Percentiles rank a stretch among this genome's conserved stretches.
Evolutionary conservation across 805 yeast genomes (phyloP).

Genomic region (Candida insectorum): DNA sequence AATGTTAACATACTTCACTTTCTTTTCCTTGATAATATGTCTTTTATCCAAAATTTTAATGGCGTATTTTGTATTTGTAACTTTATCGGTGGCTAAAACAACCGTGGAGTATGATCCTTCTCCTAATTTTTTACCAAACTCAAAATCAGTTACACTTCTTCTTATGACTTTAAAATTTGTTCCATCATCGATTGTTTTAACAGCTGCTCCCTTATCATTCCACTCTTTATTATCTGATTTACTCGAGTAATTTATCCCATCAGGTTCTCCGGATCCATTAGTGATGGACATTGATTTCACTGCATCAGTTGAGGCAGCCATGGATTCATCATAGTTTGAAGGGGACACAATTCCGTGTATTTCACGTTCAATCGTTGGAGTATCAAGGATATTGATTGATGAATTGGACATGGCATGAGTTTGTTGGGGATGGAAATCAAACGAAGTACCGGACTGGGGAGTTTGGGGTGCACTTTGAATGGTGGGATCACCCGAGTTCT

Average conservation of each 20-base stretch:
- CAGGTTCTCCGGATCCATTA: slow-evolving; percentile 9
- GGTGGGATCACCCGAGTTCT: slow-evolving; percentile 11
- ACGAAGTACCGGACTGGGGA: slow-evolving; percentile 26
- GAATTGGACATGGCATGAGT: slow-evolving; percentile 29
- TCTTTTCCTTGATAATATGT: slow-evolving; percentile 76
- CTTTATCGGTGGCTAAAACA: slow-evolving; percentile 46
- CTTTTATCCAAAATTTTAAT: slow-evolving; percentile 73
- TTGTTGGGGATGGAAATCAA: slow-evolving; percentile 26
- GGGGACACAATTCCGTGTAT: slow-evolving; percentile 17
- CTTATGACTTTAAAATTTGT: slow-evolving; percentile 23
- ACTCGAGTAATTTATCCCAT: slow-evolving; percentile 1
- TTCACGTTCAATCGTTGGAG: slow-evolving; percentile 21
- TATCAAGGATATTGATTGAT: slow-evolving; percentile 35
- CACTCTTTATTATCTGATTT: slow-evolving; percentile 18
- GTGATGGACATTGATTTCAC: slow-evolving; percentile 7
- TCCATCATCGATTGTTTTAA: slow-evolving; percentile 15
- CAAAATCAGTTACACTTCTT: slow-evolving; percentile 38
- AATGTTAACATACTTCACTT: slow-evolving; percentile 79
- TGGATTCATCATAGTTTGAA: slow-evolving; percentile 3
- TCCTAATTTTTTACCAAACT: slow-evolving; percentile 40
- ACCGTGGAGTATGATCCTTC: slow-evolving; percentile 47
- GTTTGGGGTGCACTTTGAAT: slow-evolving; percentile 27
- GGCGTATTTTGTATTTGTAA: slow-evolving; percentile 60
- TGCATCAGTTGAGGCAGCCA: slow-evolving; percentile 10
- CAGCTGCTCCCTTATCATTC: slow-evolving; percentile 36